These are phyloP conservation scores for Paramecium sonneborni DNA, from an alignment of 73 alveolate species.

Conservation along the genomic window DNA sequence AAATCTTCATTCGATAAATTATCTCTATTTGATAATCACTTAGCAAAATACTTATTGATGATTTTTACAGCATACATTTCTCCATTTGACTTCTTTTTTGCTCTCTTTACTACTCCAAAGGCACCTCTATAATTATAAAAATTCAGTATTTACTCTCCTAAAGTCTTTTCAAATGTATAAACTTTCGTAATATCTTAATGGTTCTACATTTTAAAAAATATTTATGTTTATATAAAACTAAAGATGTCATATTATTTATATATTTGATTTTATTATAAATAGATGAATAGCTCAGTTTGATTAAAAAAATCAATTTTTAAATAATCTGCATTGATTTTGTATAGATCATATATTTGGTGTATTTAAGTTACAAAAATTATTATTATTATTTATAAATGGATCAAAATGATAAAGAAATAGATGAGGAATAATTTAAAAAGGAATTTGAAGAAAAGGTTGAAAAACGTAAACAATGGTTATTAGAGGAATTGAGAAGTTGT, in stretches of 20 bases:
- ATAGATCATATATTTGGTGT: not conserved
- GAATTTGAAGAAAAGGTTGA: slow-evolving; percentile 47
- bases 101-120: slow-evolving; percentile 82
- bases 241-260: not conserved
- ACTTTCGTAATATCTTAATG: slow-evolving; percentile 42
- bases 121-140: slow-evolving; percentile 71
- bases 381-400: not conserved
- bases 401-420: not conserved
- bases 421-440: slow-evolving; percentile 35
- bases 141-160: slow-evolving; percentile 50
- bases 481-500: not conserved
- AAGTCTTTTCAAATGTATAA: slow-evolving; percentile 55
- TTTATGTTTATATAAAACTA: not conserved
- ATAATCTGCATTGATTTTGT: not conserved
- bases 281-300: not conserved
- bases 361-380: not conserved
- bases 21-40: slow-evolving; percentile 31
- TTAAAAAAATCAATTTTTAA: not conserved
- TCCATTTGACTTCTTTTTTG: slow-evolving; percentile 80
- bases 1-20: slow-evolving; percentile 78
- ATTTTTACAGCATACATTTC: slow-evolving; percentile 84
- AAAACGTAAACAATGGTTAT: not conserved
- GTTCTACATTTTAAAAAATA: not conserved
- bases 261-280: not conserved
- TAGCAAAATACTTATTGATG: slow-evolving; percentile 73